These are phyloP conservation scores for Helianthus annuus DNA, from an alignment of 129 eudicot genomes.

Conservation along the genomic window HanXRQr2.0-SUNRISE NC_035442.2:143531509-143532008, in stretches of 20 bases:
- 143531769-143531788: not conserved
- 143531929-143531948: conserved; percentile 25
- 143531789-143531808: conserved; percentile 47
- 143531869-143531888: conserved; percentile 40
- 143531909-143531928: conserved; percentile 29
- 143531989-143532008: conserved; percentile 47
- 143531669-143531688: conserved; percentile 28
- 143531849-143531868: conserved; percentile 38
- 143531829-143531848: conserved; percentile 33
- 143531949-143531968: conserved; percentile 2
- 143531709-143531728: conserved; percentile 29
- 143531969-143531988: conserved; percentile 38
- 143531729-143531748: conserved; percentile 46
- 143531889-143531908: conserved; percentile 49
- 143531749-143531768: conserved; percentile 26
- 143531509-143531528: conserved; percentile 35
- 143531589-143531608: not conserved
- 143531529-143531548: conserved; percentile 64
- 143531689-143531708: conserved; percentile 10
- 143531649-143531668: conserved; percentile 34
- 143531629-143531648: conserved; percentile 30
- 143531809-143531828: conserved; percentile 43
- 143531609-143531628: too few relatives aligned
- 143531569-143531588: too few relatives aligned
- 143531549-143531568: not conserved